Conservation (phyloP, 139 green algal genomes). For the Closterium sp. region DNA sequence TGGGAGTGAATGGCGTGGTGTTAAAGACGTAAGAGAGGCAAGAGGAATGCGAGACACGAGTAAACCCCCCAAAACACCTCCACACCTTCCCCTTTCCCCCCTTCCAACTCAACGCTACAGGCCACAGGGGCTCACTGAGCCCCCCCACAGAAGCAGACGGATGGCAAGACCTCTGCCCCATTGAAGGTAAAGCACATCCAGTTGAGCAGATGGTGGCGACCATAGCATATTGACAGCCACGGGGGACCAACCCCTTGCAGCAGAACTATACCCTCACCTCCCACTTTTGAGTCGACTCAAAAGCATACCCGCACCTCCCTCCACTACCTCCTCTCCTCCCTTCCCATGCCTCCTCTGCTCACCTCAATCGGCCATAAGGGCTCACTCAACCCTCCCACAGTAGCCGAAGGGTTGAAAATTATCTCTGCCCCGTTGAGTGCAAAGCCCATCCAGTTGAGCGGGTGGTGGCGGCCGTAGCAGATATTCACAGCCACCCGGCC, state of each 20-base stretch:
- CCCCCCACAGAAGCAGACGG: conserved; percentile 87
- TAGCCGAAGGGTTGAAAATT: conserved; percentile 96
- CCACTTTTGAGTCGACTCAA: no score
- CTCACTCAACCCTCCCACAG: conserved; percentile 76
- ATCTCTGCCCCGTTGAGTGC: conserved; percentile 95
- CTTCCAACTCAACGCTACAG: conserved; percentile 22
- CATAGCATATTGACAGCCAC: conserved; percentile 98
- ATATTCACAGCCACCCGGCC: conserved; percentile 94
- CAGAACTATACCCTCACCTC: no score
- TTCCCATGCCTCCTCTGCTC: background rate
- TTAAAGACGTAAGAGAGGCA: no score
- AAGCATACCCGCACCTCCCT: no score
- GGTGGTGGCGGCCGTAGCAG: conserved; percentile 96
- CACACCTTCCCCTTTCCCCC: conserved; percentile 61
- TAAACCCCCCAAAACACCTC: no score
- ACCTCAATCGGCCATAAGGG: conserved; percentile 75
- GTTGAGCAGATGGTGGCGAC: conserved; percentile 94
- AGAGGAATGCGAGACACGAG: no score
- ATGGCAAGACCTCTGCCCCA: conserved; percentile 95
- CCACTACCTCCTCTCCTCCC: no score
- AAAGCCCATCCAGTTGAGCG: conserved; percentile 94
- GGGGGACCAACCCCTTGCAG: conserved; percentile 85
- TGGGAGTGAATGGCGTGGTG: background rate
- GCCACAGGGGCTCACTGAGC: conserved; percentile 80
- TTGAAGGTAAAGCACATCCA: conserved; percentile 95